phyloP scores from a whole-genome alignment of 2,329 filamentous ascomycete species.

The Orbilia oligospora region DNA sequence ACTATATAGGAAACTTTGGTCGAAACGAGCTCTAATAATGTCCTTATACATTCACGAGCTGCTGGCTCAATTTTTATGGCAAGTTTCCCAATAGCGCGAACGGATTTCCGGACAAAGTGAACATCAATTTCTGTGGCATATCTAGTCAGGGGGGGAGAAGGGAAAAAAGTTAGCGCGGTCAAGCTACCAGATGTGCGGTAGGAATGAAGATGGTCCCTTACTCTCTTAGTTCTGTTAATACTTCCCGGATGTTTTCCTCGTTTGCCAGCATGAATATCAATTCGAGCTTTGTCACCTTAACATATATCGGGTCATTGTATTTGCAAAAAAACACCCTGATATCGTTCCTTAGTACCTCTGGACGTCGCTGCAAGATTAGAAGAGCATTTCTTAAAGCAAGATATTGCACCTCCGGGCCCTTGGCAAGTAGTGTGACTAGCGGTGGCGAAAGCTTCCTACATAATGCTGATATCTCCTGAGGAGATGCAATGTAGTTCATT shows the following conservation, averaged over 20 bases:
- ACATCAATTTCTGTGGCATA: constrained; percentile 98
- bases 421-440: constrained; percentile 92
- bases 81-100: constrained; percentile 95
- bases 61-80: constrained; percentile 99
- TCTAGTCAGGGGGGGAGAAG: constrained; percentile 66
- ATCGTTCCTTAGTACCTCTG: constrained; percentile 94
- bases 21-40: constrained; percentile 90
- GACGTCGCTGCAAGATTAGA: constrained; percentile 90
- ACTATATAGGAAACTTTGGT: constrained; percentile 99
- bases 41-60: constrained; percentile 89
- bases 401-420: constrained; percentile 98
- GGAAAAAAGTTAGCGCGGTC: too few species aligned
- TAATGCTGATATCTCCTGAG: constrained; percentile 86
- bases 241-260: constrained; percentile 94
- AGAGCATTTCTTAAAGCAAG: constrained; percentile 93
- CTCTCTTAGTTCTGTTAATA: constrained; percentile 92
- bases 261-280: constrained; percentile 99
- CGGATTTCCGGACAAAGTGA: constrained; percentile 97
- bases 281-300: constrained; percentile 98
- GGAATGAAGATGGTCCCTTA: constrained; percentile 68
- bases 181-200: neutral
- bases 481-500: constrained; percentile 97
- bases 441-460: constrained; percentile 95
- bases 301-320: constrained; percentile 99
- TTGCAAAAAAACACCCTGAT: constrained; percentile 99